Conservation (phyloP, 768 basidiomycete genomes). For the Peribolospora kevripleyi region DNA sequence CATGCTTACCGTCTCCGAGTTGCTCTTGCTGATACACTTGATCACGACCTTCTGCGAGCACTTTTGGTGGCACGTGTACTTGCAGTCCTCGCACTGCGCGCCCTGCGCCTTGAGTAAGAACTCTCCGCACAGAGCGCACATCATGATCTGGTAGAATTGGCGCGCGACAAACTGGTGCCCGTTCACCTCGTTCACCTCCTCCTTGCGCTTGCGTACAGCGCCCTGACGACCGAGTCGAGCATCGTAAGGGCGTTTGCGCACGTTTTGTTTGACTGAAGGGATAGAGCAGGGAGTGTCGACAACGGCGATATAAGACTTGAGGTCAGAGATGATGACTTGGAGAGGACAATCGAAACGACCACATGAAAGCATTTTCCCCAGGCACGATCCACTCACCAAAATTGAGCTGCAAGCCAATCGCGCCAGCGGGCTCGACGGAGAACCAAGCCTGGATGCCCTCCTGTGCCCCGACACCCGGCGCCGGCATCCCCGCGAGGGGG, state of each 20-base stretch:
- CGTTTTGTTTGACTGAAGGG: conserved; percentile 75
- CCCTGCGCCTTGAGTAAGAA: conserved; percentile 90
- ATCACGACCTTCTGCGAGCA: conserved; percentile 98
- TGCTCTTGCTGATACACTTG: conserved; percentile 95
- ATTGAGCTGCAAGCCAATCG: conserved; percentile 61
- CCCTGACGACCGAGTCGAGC: conserved; percentile 85
- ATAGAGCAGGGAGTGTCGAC: background rate
- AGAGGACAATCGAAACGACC: background rate
- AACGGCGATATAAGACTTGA: background rate
- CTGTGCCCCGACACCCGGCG: conserved; percentile 5
- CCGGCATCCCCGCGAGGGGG: background rate
- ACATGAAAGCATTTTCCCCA: background rate
- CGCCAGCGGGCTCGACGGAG: conserved; percentile 89
- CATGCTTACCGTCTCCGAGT: conserved; percentile 45
- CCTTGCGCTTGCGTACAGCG: conserved; percentile 90
- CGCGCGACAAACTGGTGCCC: conserved; percentile 93
- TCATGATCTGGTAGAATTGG: conserved; percentile 82
- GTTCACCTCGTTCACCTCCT: conserved; percentile 97
- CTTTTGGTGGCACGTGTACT: conserved; percentile 96
- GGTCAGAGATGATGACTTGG: background rate
- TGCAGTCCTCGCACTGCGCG: conserved; percentile 91
- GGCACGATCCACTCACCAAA: conserved; percentile 40
- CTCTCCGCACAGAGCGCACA: conserved; percentile 92
- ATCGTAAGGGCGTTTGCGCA: conserved; percentile 84
- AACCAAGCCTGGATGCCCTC: conserved; percentile 97